phyloP scores from a whole-genome alignment of 208 protist species.

The Endotrypanum monterogeii region DNA sequence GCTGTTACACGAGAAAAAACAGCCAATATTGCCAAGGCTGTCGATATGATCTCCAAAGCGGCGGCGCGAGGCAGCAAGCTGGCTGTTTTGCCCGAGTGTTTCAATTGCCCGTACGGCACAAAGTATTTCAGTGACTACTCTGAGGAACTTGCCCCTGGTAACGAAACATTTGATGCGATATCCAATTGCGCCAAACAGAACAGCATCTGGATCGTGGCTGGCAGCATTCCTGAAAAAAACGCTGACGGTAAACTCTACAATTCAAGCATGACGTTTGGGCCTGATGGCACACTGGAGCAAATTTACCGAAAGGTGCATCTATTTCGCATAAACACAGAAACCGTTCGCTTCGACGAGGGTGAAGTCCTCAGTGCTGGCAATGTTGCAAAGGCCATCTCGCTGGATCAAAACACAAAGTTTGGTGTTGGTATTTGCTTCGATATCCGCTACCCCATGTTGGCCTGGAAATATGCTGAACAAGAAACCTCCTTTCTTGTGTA shows the following conservation, averaged over 20 bases:
- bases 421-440: slow-evolving; percentile 99
- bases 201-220: slow-evolving; percentile 87
- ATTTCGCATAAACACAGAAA: slow-evolving; percentile 96
- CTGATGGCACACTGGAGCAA: slow-evolving; percentile 87
- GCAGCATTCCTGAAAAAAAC: slow-evolving; percentile 94
- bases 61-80: slow-evolving; percentile 80
- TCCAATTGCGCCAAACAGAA: slow-evolving; percentile 65
- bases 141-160: slow-evolving; percentile 76
- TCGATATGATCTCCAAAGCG: slow-evolving; percentile 69
- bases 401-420: slow-evolving; percentile 74
- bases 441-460: slow-evolving; percentile 96
- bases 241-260: slow-evolving; percentile 94
- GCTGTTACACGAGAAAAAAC: slow-evolving; percentile 66
- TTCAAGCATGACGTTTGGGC: slow-evolving; percentile 91
- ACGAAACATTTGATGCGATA: slow-evolving; percentile 81
- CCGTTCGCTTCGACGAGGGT: slow-evolving; percentile 95
- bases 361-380: slow-evolving; percentile 94
- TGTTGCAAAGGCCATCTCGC: slow-evolving; percentile 40
- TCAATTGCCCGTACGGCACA: slow-evolving; percentile 96
- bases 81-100: slow-evolving; percentile 93
- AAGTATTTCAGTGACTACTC: slow-evolving; percentile 95
- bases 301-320: slow-evolving; percentile 96
- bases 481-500: slow-evolving; percentile 94
- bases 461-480: slow-evolving; percentile 62
- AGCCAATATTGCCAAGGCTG: slow-evolving; percentile 84